Evolutionary conservation across 2,329 filamentous ascomycete genomes (phyloP).

Genomic region (Penicillium sclerotigenum): DNA sequence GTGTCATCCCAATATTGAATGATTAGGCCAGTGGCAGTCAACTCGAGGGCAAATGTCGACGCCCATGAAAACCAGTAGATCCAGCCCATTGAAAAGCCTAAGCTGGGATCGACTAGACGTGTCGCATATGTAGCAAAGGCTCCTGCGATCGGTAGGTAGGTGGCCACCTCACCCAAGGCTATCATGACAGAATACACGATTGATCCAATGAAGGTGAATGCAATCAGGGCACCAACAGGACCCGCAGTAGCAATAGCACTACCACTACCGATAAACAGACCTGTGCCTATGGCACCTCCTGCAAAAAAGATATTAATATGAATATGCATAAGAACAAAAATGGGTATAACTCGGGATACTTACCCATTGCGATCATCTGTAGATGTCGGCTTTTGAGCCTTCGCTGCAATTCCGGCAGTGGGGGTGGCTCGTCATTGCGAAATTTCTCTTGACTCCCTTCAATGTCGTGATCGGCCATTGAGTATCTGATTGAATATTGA

Average conservation of each 20-base stretch:
- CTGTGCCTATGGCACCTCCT: conserved; percentile 8
- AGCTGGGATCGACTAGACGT: conserved; percentile 3
- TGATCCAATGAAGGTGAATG: conserved; percentile 4
- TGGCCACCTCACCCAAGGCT: conserved; percentile 7
- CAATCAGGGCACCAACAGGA: conserved; percentile 4
- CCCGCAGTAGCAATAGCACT: conserved; percentile 2
- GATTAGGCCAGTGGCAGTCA: conserved; percentile 6
- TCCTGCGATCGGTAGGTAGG: conserved; percentile 5
- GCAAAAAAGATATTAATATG: not conserved
- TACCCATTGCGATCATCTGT: conserved; percentile 12
- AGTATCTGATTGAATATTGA: not conserved
- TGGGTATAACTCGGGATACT: not conserved
- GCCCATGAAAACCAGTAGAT: conserved; percentile 68
- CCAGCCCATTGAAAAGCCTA: conserved; percentile 9
- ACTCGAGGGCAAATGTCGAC: conserved; percentile 7
- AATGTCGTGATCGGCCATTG: not conserved
- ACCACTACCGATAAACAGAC: conserved; percentile 6
- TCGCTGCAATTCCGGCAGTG: conserved; percentile 4
- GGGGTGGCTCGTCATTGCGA: not conserved
- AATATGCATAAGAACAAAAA: not conserved
- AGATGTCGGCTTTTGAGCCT: conserved; percentile 8
- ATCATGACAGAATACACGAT: conserved; percentile 10
- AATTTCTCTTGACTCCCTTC: conserved; percentile 1
- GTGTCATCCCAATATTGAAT: conserved; percentile 7
- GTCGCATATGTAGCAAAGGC: conserved; percentile 7